phyloP scores from a whole-genome alignment of 139 green algal genomes.

The Micractinium sp. region DNA sequence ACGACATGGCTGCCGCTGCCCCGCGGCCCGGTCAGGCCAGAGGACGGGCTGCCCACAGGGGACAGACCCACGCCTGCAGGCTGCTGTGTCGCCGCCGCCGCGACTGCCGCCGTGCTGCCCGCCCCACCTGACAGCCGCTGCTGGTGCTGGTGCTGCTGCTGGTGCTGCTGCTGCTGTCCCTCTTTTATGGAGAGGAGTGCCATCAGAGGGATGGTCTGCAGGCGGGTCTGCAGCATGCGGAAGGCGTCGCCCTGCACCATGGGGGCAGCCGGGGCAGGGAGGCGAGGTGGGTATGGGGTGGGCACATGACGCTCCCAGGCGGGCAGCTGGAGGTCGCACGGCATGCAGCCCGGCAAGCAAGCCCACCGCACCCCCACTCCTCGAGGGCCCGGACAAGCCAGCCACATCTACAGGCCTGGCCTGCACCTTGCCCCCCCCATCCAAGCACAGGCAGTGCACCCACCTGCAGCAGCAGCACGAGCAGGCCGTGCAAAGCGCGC shows the following conservation, averaged over 20 bases:
- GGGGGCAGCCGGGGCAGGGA: too few relatives aligned
- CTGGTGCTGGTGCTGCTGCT: background rate
- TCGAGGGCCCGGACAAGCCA: too few relatives aligned
- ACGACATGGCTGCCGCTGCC: background rate
- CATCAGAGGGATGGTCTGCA: constrained; percentile 61
- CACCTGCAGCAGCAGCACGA: constrained; percentile 94
- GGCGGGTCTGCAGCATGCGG: constrained; percentile 74
- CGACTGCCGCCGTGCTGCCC: background rate
- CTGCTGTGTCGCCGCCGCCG: background rate
- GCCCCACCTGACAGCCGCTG: background rate
- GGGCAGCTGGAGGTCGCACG: too few relatives aligned
- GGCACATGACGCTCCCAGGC: too few relatives aligned
- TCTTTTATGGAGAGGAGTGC: constrained; percentile 56
- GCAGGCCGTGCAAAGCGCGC: constrained; percentile 82
- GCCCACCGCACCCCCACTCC: too few relatives aligned
- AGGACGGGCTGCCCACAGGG: background rate
- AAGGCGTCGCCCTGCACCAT: constrained; percentile 78
- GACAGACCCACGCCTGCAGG: background rate
- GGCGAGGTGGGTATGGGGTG: too few relatives aligned
- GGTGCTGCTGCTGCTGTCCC: background rate
- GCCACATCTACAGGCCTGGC: too few relatives aligned
- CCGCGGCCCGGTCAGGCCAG: background rate
- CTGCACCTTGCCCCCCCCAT: too few relatives aligned
- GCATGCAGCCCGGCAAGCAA: too few relatives aligned
- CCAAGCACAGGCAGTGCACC: too few relatives aligned